phyloP scores from a whole-genome alignment of 179 eudicot species.

The Drosera spatulata region DNA sequence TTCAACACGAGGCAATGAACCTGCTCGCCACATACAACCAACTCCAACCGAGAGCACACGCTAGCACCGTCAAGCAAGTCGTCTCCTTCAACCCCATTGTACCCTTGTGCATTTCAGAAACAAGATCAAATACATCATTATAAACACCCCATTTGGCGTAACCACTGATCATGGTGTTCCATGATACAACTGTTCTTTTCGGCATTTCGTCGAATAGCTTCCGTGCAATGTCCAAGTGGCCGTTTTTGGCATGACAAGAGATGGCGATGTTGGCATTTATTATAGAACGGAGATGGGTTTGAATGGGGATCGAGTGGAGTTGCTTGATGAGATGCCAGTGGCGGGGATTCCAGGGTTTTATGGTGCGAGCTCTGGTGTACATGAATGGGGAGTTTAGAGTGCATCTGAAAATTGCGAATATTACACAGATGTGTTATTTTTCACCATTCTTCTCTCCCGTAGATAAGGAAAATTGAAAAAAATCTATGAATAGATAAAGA shows the following conservation, averaged over 20 bases:
- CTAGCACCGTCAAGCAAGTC: slow-evolving; percentile 26
- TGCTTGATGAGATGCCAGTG: slow-evolving; percentile 10
- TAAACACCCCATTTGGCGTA: slow-evolving; percentile 26
- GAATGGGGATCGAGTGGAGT: slow-evolving; percentile 5
- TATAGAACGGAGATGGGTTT: neutral
- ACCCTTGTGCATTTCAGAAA: slow-evolving; percentile 19
- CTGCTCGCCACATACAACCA: slow-evolving; percentile 16
- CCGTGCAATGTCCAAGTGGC: slow-evolving; percentile 26
- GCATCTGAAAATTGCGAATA: too few relatives aligned
- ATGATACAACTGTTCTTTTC: slow-evolving; percentile 25
- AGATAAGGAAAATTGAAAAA: too few relatives aligned
- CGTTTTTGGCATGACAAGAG: slow-evolving; percentile 7
- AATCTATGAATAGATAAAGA: too few relatives aligned
- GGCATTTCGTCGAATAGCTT: slow-evolving; percentile 48
- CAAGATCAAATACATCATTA: slow-evolving; percentile 13
- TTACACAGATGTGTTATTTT: too few relatives aligned
- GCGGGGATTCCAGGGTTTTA: slow-evolving; percentile 10
- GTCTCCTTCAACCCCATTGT: slow-evolving; percentile 21
- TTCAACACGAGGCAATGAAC: slow-evolving; percentile 36
- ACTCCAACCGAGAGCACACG: slow-evolving; percentile 22
- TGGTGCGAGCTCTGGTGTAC: slow-evolving; percentile 1
- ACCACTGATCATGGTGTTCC: slow-evolving; percentile 45
- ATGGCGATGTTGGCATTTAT: slow-evolving; percentile 21
- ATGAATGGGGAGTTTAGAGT: neutral
- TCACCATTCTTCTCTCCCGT: too few relatives aligned